phyloP scores from a whole-genome alignment of 2,329 filamentous ascomycete species.

The Ustilaginoidea virens region DNA sequence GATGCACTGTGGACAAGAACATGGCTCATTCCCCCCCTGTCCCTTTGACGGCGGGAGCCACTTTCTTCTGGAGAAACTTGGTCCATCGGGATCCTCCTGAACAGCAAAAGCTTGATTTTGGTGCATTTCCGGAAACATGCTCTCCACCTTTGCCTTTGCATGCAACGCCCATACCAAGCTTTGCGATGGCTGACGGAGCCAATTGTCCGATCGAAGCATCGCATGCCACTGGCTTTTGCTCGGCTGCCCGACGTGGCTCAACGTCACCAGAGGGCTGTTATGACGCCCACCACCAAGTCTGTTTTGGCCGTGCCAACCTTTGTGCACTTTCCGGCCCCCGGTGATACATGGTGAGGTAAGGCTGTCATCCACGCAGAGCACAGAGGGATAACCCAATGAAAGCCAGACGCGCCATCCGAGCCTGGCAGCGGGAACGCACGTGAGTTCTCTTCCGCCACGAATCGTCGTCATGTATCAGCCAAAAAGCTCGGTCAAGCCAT shows the following conservation, averaged over 20 bases:
- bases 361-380: no score
- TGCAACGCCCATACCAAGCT: background rate
- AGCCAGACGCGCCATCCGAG: constrained; percentile 1
- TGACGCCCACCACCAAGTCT: constrained; percentile 4
- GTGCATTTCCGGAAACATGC: background rate
- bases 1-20: background rate
- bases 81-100: no score
- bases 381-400: constrained; percentile 3
- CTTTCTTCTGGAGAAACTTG: no score
- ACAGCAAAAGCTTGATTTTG: no score
- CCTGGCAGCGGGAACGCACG: constrained; percentile 1
- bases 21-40: background rate
- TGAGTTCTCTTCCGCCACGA: constrained; percentile 1
- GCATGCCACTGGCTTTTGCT: background rate
- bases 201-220: constrained; percentile 1
- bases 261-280: constrained; percentile 5
- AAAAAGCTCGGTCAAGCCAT: constrained; percentile 2
- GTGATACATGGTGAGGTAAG: no score
- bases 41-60: no score
- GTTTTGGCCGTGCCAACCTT: no score
- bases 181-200: constrained; percentile 1
- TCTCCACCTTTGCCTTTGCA: background rate
- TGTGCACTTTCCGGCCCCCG: no score
- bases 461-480: background rate
- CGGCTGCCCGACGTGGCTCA: background rate